Conservation (phyloP, 73 alveolate species). For the Durusdinium trenchii region DNA sequence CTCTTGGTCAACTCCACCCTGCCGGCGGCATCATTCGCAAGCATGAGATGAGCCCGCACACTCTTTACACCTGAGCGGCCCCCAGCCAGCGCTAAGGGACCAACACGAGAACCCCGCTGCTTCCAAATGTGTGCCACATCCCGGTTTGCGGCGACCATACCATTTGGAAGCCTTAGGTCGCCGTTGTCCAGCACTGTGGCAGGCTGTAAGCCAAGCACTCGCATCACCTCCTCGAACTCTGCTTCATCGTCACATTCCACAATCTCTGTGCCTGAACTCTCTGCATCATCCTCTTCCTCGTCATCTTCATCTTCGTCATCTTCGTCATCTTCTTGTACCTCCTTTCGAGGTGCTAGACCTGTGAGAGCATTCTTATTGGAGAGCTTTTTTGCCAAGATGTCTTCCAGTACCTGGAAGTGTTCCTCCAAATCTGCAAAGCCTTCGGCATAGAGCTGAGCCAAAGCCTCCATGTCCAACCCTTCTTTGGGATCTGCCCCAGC, state of each 20-base stretch:
- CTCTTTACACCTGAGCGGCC: conserved; percentile 67
- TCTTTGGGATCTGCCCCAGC: neutral
- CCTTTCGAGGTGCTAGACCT: conserved; percentile 49
- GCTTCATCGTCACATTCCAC: conserved; percentile 92
- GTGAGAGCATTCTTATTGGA: conserved; percentile 14
- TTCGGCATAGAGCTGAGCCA: conserved; percentile 81
- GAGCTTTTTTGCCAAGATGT: conserved; percentile 49
- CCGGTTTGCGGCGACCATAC: conserved; percentile 80
- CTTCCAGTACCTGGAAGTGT: conserved; percentile 75
- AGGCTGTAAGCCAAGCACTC: conserved; percentile 70
- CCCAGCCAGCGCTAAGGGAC: neutral
- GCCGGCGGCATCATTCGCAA: conserved; percentile 85
- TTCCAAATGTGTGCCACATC: conserved; percentile 92
- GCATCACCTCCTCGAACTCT: conserved; percentile 91
- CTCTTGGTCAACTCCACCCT: conserved; percentile 8
- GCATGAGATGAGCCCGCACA: conserved; percentile 82
- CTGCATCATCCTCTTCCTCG: conserved; percentile 36
- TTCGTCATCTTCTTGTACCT: conserved; percentile 4
- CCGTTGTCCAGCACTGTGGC: conserved; percentile 92
- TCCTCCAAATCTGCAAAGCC: conserved; percentile 85
- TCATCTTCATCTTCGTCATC: conserved; percentile 55
- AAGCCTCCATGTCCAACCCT: neutral
- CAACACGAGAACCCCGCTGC: conserved; percentile 40
- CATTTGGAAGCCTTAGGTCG: conserved; percentile 86
- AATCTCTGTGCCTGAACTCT: conserved; percentile 77